Percentiles rank a stretch among this genome's conserved stretches.
Conservation (phyloP, 2,329 filamentous ascomycete genomes). For the Calonectria hawksworthii region DNA sequence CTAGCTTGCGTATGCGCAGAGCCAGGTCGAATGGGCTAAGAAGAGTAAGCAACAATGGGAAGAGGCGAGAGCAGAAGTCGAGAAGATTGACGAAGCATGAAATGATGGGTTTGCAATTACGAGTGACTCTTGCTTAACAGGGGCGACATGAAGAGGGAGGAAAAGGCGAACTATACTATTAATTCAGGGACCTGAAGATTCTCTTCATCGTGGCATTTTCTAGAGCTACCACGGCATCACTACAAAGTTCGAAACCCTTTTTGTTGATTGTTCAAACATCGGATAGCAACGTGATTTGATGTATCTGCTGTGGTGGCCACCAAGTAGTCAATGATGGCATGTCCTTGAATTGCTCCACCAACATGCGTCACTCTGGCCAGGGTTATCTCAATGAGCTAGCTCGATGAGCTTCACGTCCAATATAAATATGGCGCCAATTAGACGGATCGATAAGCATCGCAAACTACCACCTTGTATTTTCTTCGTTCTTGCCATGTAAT, state of each 20-base stretch:
- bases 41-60: conserved; percentile 93
- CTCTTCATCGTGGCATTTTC: conserved; percentile 19
- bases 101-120: conserved; percentile 8
- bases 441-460: background rate
- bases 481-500: too few relatives aligned
- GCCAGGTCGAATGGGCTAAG: conserved; percentile 94
- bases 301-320: background rate
- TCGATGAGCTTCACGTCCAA: background rate
- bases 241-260: conserved; percentile 17
- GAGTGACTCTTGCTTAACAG: conserved; percentile 21
- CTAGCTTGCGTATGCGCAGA: conserved; percentile 91
- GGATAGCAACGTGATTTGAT: background rate
- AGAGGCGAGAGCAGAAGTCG: conserved; percentile 87
- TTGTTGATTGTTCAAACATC: conserved; percentile 6
- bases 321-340: background rate
- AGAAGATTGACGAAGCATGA: conserved; percentile 82
- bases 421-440: background rate
- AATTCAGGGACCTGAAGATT: conserved; percentile 33
- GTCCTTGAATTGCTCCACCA: background rate
- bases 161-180: conserved; percentile 31
- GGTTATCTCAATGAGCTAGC: background rate
- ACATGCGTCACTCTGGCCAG: background rate
- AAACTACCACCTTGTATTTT: background rate
- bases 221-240: conserved; percentile 16
- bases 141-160: conserved; percentile 20